These are phyloP conservation scores for Colletotrichum cereale DNA, from an alignment of 2,329 filamentous ascomycete genomes.

Conservation along the genomic window DNA sequence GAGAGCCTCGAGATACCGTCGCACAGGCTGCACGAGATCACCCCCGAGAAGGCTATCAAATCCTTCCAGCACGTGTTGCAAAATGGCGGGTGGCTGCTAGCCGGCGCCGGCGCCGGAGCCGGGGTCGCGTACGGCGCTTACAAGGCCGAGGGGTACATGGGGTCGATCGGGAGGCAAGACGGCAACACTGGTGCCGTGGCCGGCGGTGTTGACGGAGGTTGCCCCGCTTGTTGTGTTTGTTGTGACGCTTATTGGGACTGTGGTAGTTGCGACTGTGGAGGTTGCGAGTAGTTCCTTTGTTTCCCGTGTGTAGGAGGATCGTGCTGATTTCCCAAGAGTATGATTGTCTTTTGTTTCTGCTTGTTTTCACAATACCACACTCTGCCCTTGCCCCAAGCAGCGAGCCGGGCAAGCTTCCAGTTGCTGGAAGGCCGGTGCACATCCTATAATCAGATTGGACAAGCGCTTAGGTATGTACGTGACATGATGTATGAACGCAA, in stretches of 20 bases:
- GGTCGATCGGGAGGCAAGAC: not conserved
- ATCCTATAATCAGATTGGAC: not conserved
- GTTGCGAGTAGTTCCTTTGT: not conserved
- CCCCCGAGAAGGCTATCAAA: not conserved
- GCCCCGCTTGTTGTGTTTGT: not conserved
- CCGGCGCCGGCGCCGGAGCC: not conserved
- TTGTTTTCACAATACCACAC: not conserved
- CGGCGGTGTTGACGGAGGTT: not conserved
- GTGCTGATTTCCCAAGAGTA: not conserved
- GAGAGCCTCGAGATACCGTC: not conserved
- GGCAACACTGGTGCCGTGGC: not conserved
- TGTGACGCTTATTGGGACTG: not conserved
- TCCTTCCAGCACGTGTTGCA: not conserved
- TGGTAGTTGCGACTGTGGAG: not conserved
- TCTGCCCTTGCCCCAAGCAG: conserved; percentile 27
- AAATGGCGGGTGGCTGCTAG: not conserved
- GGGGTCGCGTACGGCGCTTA: not conserved
- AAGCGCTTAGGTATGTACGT: not conserved
- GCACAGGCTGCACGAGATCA: conserved; percentile 2
- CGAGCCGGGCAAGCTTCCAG: conserved; percentile 43
- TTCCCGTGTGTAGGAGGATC: not conserved
- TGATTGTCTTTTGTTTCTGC: too few species aligned
- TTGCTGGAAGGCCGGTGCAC: not conserved
- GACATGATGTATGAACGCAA: not conserved
- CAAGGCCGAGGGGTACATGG: not conserved